A percentile compares a stretch with the other conserved stretches of the same genome.
Conservation (phyloP, 1,284 basidiomycete species). For the Boletus sp. region DNA sequence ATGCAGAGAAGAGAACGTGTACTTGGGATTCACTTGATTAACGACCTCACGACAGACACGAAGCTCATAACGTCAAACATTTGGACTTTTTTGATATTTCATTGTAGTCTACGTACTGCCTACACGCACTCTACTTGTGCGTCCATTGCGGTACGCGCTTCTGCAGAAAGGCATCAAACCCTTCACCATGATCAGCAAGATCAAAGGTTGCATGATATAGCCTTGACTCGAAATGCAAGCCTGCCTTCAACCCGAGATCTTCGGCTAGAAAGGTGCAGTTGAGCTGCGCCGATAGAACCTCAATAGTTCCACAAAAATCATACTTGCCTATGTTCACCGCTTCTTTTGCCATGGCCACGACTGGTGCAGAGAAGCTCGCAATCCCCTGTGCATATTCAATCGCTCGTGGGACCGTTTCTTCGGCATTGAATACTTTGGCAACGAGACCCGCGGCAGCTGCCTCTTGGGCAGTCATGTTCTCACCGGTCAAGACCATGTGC, state of each 20-base stretch:
- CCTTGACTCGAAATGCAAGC: conserved; percentile 58
- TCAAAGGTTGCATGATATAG: conserved; percentile 68
- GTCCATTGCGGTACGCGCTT: conserved; percentile 50
- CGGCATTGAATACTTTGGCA: conserved; percentile 30
- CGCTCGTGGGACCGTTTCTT: conserved; percentile 28
- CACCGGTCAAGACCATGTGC: conserved; percentile 67
- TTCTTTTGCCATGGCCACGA: conserved; percentile 53
- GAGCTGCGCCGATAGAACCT: background rate
- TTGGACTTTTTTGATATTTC: too few species aligned
- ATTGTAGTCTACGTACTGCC: background rate
- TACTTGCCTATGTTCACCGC: conserved; percentile 61
- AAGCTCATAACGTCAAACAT: too few species aligned
- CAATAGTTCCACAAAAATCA: conserved; percentile 10
- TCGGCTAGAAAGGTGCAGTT: conserved; percentile 40
- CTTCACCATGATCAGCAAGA: conserved; percentile 65
- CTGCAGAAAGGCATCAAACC: conserved; percentile 63
- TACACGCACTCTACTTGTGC: conserved; percentile 17
- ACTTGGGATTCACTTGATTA: background rate
- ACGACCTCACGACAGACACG: background rate
- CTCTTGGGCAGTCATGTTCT: conserved; percentile 52
- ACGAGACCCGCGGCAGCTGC: conserved; percentile 43
- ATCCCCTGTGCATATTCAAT: conserved; percentile 32
- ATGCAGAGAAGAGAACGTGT: background rate
- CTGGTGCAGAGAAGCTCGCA: conserved; percentile 31
- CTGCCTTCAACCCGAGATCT: conserved; percentile 57